Evolutionary conservation across 768 basidiomycete genomes (phyloP).

Genomic region (Boletus subcaerulescens): DNA sequence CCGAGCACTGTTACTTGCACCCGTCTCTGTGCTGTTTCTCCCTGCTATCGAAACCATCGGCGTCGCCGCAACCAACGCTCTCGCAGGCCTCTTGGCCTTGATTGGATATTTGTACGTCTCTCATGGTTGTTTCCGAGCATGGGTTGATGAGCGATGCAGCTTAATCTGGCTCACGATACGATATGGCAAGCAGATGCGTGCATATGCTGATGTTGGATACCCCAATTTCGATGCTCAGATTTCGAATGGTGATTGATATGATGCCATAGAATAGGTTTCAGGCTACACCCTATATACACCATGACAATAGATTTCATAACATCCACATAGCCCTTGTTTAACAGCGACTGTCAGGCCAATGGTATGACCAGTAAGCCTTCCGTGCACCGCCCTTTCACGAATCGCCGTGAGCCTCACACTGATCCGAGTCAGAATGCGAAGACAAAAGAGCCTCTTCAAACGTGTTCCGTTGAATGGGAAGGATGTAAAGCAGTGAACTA

Average conservation of each 20-base stretch:
- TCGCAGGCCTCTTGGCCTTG: conserved; percentile 46
- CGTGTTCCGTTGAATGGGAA: too few relatives aligned
- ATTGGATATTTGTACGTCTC: conserved; percentile 50
- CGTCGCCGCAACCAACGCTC: conserved; percentile 44
- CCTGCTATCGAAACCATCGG: conserved; percentile 53
- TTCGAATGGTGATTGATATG: not conserved
- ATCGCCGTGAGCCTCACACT: too few relatives aligned
- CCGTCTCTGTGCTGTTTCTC: conserved; percentile 13
- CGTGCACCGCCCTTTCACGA: too few relatives aligned
- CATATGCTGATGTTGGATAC: conserved; percentile 55
- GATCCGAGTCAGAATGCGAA: too few relatives aligned
- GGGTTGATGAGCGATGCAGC: conserved; percentile 28
- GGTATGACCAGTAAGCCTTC: too few relatives aligned
- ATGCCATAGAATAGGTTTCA: not conserved
- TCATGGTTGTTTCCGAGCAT: not conserved
- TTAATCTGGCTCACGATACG: conserved; percentile 50
- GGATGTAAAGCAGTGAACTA: too few relatives aligned
- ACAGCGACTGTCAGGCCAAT: too few relatives aligned
- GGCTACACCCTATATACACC: too few relatives aligned
- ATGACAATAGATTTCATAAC: too few relatives aligned
- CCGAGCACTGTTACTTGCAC: conserved; percentile 19
- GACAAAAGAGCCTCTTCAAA: too few relatives aligned
- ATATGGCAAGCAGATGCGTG: conserved; percentile 56
- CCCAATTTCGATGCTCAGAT: conserved; percentile 28
- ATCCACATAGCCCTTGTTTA: too few relatives aligned